A percentile compares a stretch with the other conserved stretches of the same genome.
Conservation (phyloP, 441 rosid genomes). For the Erodium moschatum region DNA sequence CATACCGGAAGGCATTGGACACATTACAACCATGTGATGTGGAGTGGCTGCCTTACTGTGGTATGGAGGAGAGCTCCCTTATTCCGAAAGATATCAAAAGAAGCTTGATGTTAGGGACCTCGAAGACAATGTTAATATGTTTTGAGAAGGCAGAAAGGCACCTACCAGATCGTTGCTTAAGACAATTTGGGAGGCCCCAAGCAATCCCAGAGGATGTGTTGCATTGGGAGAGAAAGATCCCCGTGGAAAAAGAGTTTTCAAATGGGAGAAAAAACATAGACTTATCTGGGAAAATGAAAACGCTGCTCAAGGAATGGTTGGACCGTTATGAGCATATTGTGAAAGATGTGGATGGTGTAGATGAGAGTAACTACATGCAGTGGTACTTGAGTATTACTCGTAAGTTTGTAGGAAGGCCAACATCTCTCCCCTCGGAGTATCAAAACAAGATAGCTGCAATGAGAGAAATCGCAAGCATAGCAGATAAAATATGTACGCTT, state of each 20-base stretch:
- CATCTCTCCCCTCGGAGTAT: constrained; percentile 90
- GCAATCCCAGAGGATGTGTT: constrained; percentile 76
- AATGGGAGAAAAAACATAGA: constrained; percentile 37
- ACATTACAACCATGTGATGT: constrained; percentile 68
- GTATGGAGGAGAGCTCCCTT: constrained; percentile 52
- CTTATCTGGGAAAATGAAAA: constrained; percentile 87
- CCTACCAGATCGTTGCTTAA: constrained; percentile 86
- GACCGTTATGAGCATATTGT: constrained; percentile 54
- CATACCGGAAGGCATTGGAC: constrained; percentile 78
- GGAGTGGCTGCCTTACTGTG: constrained; percentile 86
- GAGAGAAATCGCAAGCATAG: constrained; percentile 73
- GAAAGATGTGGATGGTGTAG: constrained; percentile 51
- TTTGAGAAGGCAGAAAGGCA: constrained; percentile 99
- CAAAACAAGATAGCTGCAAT: constrained; percentile 88
- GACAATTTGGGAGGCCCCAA: constrained; percentile 74
- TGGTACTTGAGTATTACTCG: constrained; percentile 83
- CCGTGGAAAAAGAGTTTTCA: constrained; percentile 27
- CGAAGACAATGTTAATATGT: constrained; percentile 90
- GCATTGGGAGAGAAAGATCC: constrained; percentile 92
- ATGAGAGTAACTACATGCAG: constrained; percentile 66
- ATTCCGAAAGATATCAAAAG: constrained; percentile 59
- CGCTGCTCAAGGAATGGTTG: constrained; percentile 80
- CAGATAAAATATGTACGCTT: constrained; percentile 62
- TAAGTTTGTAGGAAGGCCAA: constrained; percentile 82
- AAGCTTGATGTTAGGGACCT: constrained; percentile 70